These are phyloP conservation scores for Castanopsis chinensis DNA, from an alignment of 306 rosid species.

Conservation along the genomic window DNA sequence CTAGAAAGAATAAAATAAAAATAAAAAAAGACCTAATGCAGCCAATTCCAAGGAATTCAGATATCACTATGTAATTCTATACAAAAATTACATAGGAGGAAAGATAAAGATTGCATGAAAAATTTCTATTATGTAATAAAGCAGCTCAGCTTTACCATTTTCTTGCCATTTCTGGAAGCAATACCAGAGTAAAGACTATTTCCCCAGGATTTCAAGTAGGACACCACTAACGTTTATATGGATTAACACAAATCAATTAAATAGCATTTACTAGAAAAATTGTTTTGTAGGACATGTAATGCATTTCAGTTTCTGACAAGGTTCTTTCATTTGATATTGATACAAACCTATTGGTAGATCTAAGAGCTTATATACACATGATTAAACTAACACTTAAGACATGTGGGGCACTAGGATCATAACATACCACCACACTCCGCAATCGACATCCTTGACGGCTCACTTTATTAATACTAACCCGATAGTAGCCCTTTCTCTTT, in stretches of 20 bases:
- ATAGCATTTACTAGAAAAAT: neutral
- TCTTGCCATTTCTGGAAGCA: neutral
- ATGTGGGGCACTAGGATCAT: no score
- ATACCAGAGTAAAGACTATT: neutral
- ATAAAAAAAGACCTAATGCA: neutral
- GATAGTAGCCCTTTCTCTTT: no score
- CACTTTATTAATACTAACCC: no score
- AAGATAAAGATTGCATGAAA: neutral
- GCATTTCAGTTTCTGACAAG: neutral
- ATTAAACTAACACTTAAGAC: no score
- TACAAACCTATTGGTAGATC: no score
- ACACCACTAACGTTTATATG: neutral
- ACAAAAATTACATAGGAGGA: neutral
- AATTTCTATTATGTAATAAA: neutral
- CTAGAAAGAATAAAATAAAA: neutral
- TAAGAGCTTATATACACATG: no score
- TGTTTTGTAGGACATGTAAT: neutral
- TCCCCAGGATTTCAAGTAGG: neutral
- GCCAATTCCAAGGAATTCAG: neutral
- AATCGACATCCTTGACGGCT: no score
- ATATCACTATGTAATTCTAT: neutral
- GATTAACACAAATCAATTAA: neutral
- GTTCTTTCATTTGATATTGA: neutral
- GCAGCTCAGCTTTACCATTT: neutral
- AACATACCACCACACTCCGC: no score